phyloP scores from a whole-genome alignment of 306 rosid species.

The Rosa chinensis region DNA sequence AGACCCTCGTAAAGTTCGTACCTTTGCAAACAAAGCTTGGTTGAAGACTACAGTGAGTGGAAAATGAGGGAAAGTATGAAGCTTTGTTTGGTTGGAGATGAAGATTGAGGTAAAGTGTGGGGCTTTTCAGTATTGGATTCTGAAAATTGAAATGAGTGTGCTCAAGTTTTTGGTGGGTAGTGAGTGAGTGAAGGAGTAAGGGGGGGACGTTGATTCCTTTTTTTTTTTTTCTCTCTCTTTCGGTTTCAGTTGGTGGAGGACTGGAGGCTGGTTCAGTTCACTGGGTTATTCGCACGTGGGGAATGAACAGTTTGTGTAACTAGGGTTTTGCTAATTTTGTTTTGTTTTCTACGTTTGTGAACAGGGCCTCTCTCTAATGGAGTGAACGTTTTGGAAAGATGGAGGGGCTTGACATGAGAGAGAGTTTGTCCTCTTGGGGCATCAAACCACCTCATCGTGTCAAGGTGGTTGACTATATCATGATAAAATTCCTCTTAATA shows the following conservation, averaged over 20 bases:
- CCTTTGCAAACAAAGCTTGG: conserved; percentile 3
- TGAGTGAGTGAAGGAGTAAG: conserved; percentile 3
- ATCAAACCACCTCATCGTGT: no score
- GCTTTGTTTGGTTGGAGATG: conserved; percentile 14
- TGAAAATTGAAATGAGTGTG: not conserved
- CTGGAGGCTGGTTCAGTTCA: not conserved
- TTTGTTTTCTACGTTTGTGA: no score
- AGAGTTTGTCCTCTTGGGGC: no score
- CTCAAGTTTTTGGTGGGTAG: not conserved
- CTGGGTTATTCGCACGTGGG: not conserved
- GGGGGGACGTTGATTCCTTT: not conserved
- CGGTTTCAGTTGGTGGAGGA: not conserved
- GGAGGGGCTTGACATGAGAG: no score
- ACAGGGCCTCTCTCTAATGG: no score
- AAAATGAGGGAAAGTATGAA: not conserved
- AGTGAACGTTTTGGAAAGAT: no score
- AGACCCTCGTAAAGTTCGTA: not conserved
- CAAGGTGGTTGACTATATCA: no score
- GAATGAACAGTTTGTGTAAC: not conserved
- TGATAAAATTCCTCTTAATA: no score
- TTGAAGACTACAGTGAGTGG: not conserved
- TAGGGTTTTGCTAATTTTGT: not conserved
- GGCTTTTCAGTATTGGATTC: not conserved
- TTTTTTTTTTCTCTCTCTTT: no score
- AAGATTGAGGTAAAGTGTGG: not conserved